Conservation (phyloP, 1,284 basidiomycete genomes). For the Sanguinoderma infundibulare region DNA sequence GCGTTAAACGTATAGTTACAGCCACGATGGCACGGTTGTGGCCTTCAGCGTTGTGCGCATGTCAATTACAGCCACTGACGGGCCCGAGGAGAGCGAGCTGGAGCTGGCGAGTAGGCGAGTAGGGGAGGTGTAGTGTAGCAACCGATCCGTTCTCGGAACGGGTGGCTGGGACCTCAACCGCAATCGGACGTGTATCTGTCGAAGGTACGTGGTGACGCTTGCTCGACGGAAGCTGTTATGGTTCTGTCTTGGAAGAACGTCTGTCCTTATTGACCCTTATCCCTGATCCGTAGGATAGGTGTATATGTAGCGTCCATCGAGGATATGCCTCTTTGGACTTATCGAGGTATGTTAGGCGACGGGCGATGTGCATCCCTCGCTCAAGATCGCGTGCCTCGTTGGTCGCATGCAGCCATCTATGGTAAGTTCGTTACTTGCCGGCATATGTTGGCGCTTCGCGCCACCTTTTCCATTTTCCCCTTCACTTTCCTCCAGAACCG, state of each 20-base stretch:
- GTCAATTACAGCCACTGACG: background rate
- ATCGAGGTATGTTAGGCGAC: background rate
- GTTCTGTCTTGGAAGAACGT: too few species aligned
- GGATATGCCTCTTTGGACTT: slow-evolving; percentile 2
- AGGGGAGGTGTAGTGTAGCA: background rate
- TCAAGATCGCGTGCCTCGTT: background rate
- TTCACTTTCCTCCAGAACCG: background rate
- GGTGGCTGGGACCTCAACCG: background rate
- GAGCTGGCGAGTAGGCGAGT: background rate
- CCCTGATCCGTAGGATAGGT: background rate
- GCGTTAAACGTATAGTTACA: background rate
- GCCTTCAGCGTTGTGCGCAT: background rate
- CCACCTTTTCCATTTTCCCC: background rate
- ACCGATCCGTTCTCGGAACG: background rate
- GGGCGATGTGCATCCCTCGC: background rate
- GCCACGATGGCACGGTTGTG: background rate
- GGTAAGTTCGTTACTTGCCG: background rate
- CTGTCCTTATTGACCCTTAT: background rate
- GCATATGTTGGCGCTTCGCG: background rate
- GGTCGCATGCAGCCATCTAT: background rate
- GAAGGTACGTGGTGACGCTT: background rate
- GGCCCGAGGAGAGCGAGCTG: background rate
- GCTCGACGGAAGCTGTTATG: background rate
- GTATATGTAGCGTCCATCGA: background rate
- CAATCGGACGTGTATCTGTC: background rate